Conservation (phyloP, 2,329 filamentous ascomycete genomes). For the Microascus cirrosus region DNA sequence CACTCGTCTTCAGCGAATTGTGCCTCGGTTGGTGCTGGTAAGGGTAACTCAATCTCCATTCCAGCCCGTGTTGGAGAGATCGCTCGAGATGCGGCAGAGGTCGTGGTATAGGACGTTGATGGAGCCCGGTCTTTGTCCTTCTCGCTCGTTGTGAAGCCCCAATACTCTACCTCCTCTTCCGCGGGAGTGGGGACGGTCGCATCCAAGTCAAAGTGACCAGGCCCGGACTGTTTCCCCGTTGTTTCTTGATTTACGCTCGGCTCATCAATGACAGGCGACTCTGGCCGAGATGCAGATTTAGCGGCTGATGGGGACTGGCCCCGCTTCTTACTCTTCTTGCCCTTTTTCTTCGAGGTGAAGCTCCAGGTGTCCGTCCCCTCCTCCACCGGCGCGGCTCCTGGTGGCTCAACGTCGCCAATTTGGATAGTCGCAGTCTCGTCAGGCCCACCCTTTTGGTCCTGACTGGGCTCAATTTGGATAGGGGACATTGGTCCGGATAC, state of each 20-base stretch:
- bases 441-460: not conserved
- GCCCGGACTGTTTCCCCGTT: not conserved
- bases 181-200: not conserved
- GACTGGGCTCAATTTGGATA: not conserved
- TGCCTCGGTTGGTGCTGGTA: not conserved
- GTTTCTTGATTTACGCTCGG: not conserved
- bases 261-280: not conserved
- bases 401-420: not conserved
- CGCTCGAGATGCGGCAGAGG: not conserved
- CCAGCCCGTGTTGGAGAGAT: not conserved
- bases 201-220: not conserved
- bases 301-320: not conserved
- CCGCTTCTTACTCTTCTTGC: slow-evolving; percentile 25
- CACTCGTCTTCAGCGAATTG: slow-evolving; percentile 5
- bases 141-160: slow-evolving; percentile 9
- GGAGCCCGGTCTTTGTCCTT: slow-evolving; percentile 15
- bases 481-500: not conserved
- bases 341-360: slow-evolving; percentile 10
- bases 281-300: not conserved
- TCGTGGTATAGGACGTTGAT: slow-evolving; percentile 2
- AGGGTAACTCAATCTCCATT: not conserved
- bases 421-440: not conserved
- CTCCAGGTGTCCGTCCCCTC: too few species aligned
- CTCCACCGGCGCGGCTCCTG: not conserved
- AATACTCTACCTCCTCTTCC: slow-evolving; percentile 1